Evolutionary conservation across 2,329 filamentous ascomycete species (phyloP).

Genomic region (Cladorrhinum sp.): DNA sequence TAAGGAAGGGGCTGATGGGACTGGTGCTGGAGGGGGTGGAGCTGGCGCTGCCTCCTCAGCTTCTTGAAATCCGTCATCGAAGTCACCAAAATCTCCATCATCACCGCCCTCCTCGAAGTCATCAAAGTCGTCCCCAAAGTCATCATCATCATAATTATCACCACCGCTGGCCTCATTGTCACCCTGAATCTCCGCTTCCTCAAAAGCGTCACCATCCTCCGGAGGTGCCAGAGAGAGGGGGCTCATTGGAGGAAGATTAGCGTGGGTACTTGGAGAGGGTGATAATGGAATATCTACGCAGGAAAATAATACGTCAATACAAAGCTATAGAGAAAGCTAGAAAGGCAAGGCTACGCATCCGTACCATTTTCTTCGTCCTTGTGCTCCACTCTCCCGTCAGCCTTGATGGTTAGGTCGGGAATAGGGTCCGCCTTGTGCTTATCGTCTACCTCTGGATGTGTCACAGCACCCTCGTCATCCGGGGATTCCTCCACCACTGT

Average conservation of each 20-base stretch:
- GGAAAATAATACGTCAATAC: constrained; percentile 34
- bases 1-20: constrained; percentile 30
- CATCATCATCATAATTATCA: constrained; percentile 38
- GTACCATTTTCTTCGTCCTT: constrained; percentile 36
- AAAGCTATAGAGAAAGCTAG: constrained; percentile 24
- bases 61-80: constrained; percentile 69
- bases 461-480: constrained; percentile 44
- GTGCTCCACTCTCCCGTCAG: constrained; percentile 41
- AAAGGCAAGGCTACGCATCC: constrained; percentile 34
- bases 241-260: background rate
- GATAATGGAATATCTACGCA: constrained; percentile 39
- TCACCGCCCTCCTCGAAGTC: constrained; percentile 59
- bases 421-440: constrained; percentile 50
- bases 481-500: constrained; percentile 54
- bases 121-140: constrained; percentile 60
- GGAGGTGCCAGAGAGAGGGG: background rate
- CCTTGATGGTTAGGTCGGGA: constrained; percentile 51
- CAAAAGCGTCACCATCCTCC: constrained; percentile 27
- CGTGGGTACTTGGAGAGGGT: constrained; percentile 31
- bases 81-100: constrained; percentile 62
- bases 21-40: constrained; percentile 24
- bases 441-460: constrained; percentile 42
- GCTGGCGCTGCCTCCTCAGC: constrained; percentile 38
- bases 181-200: background rate
- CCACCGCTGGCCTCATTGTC: constrained; percentile 31